phyloP scores from a whole-genome alignment of 1,284 basidiomycete species.

The Rhodotorula sp. region DNA sequence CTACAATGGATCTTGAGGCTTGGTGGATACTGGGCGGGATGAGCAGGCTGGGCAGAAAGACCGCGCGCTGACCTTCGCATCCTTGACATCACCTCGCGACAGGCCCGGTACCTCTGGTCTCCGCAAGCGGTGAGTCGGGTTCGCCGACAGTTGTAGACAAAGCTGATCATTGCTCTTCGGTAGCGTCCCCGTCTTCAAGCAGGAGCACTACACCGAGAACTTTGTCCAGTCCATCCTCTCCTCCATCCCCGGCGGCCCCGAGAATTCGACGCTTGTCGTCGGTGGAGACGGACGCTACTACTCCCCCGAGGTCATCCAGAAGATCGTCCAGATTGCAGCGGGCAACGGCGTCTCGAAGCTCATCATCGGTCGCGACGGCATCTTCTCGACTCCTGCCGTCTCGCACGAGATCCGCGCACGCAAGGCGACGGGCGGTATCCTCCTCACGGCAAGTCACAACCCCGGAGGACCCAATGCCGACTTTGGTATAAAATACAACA shows the following conservation, averaged over 20 bases:
- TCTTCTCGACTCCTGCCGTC: conserved; percentile 94
- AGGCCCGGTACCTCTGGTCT: conserved; percentile 87
- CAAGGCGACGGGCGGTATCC: conserved; percentile 94
- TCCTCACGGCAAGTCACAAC: conserved; percentile 97
- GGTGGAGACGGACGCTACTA: conserved; percentile 97
- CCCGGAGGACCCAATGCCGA: conserved; percentile 95
- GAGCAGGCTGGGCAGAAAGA: neutral
- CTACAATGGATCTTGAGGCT: neutral
- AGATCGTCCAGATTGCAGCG: conserved; percentile 46
- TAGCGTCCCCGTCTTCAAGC: conserved; percentile 88
- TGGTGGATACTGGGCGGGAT: no score
- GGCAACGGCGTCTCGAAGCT: conserved; percentile 69
- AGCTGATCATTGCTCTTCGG: conserved; percentile 8
- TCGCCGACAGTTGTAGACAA: neutral
- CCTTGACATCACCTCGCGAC: neutral
- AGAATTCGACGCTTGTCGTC: conserved; percentile 78
- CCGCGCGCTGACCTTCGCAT: neutral
- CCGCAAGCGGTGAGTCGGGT: conserved; percentile 69
- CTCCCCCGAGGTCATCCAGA: conserved; percentile 63
- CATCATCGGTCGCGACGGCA: conserved; percentile 83
- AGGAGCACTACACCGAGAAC: conserved; percentile 91
- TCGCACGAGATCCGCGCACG: conserved; percentile 93
- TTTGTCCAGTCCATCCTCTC: conserved; percentile 94
- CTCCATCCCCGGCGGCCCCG: conserved; percentile 73
- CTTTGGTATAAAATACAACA: conserved; percentile 99